Evolutionary conservation across 768 basidiomycete genomes (phyloP).

Genomic region (Pulveroboletus sp.): DNA sequence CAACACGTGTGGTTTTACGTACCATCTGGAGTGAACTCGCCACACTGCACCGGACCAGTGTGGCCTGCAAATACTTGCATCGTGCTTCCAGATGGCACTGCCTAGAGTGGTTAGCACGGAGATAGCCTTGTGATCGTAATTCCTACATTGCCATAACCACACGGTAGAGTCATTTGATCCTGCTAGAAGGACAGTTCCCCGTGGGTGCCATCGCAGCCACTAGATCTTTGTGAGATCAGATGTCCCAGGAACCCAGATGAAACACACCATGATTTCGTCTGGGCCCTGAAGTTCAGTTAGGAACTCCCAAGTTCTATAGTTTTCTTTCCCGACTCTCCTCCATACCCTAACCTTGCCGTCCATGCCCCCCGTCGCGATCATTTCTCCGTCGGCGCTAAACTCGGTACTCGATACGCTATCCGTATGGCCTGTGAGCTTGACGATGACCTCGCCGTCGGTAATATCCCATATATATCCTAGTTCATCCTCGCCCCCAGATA

Average conservation of each 20-base stretch:
- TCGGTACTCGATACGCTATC: constrained; percentile 82
- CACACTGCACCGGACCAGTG: constrained; percentile 77
- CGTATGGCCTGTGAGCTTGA: constrained; percentile 86
- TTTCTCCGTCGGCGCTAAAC: constrained; percentile 88
- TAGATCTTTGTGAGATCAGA: constrained; percentile 29
- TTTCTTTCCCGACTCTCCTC: constrained; percentile 75
- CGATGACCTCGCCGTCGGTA: constrained; percentile 74
- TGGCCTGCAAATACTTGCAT: constrained; percentile 98
- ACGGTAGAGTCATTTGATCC: constrained; percentile 92
- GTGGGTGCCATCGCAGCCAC: constrained; percentile 98
- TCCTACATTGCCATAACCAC: constrained; percentile 96
- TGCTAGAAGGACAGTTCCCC: constrained; percentile 81
- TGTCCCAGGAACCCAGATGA: neutral
- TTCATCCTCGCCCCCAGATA: constrained; percentile 95
- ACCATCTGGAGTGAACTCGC: constrained; percentile 92
- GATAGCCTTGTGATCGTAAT: neutral
- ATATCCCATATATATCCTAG: constrained; percentile 92
- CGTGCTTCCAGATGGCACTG: constrained; percentile 91
- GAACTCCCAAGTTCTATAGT: constrained; percentile 89
- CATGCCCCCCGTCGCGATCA: constrained; percentile 97
- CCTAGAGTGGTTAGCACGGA: constrained; percentile 1
- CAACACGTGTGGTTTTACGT: constrained; percentile 1
- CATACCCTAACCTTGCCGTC: constrained; percentile 93
- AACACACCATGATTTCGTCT: constrained; percentile 88
- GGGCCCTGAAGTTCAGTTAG: constrained; percentile 90